Conservation (phyloP, 2,329 filamentous ascomycete species). For the Botrytis tulipae region DNA sequence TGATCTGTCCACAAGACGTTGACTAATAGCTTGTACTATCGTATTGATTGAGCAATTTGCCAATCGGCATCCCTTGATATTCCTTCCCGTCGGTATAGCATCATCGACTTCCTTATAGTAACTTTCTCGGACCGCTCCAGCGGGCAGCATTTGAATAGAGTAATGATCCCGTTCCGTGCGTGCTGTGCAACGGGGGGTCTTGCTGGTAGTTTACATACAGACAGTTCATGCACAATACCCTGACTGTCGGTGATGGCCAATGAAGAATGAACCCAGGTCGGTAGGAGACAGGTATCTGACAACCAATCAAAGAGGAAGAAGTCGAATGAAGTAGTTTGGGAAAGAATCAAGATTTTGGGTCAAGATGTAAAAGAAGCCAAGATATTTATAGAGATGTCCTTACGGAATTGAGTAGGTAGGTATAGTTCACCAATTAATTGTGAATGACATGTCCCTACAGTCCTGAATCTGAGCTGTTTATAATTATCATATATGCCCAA, state of each 20-base stretch:
- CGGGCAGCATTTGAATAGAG: background rate
- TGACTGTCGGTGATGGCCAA: background rate
- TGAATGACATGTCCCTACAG: background rate
- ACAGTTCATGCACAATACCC: slow-evolving; percentile 12
- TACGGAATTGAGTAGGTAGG: background rate
- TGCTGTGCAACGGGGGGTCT: background rate
- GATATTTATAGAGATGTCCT: background rate
- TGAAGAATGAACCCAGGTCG: background rate
- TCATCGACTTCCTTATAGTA: background rate
- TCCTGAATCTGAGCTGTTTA: no score
- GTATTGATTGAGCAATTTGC: background rate
- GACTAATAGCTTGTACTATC: background rate
- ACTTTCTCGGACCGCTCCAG: slow-evolving; percentile 17
- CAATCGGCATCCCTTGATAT: slow-evolving; percentile 10
- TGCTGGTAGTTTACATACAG: background rate
- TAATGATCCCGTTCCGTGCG: background rate
- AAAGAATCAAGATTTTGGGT: background rate
- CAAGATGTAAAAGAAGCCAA: background rate
- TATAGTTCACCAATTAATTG: background rate
- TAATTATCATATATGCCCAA: background rate
- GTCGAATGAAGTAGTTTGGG: background rate
- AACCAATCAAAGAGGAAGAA: background rate
- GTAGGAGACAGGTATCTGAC: background rate
- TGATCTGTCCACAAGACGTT: slow-evolving; percentile 19
- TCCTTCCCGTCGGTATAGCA: slow-evolving; percentile 15